These are phyloP conservation scores for Tolypocladium tropicale DNA, from an alignment of 2,329 filamentous ascomycete genomes.

Conservation along the genomic window DNA sequence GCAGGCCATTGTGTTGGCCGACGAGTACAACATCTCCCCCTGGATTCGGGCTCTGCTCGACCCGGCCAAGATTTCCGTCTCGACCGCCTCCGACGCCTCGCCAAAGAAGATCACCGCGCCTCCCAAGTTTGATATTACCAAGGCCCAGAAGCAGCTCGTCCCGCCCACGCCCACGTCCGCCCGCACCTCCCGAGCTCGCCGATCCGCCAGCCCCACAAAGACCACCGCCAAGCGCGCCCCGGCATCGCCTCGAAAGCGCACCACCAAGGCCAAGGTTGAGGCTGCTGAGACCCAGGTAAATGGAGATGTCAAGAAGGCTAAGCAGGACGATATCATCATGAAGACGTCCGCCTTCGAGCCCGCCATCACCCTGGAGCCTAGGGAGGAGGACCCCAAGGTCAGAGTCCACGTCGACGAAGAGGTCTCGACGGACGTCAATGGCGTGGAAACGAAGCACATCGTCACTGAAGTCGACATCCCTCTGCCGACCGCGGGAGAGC, in stretches of 20 bases:
- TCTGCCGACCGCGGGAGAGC: conserved; percentile 42
- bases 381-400: conserved; percentile 49
- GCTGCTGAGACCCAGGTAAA: conserved; percentile 21
- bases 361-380: conserved; percentile 35
- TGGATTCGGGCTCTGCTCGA: conserved; percentile 95
- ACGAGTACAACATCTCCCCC: conserved; percentile 73
- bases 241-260: conserved; percentile 46
- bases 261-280: conserved; percentile 31
- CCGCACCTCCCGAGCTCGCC: conserved; percentile 38
- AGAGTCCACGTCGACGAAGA: conserved; percentile 62
- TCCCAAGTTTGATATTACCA: conserved; percentile 60
- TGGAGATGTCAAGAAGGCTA: conserved; percentile 18
- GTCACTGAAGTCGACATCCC: conserved; percentile 70
- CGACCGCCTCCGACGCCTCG: conserved; percentile 53
- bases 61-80: conserved; percentile 60
- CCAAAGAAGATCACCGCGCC: conserved; percentile 71
- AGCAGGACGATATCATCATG: conserved; percentile 24
- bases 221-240: conserved; percentile 29
- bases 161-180: conserved; percentile 38
- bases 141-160: conserved; percentile 29
- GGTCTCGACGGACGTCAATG: conserved; percentile 40
- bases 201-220: conserved; percentile 50
- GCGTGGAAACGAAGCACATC: conserved; percentile 59
- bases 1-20: conserved; percentile 69
- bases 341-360: conserved; percentile 42